Evolutionary conservation across 2,329 filamentous ascomycete genomes (phyloP).

Genomic region (Raffaelea ambrosiae): DNA sequence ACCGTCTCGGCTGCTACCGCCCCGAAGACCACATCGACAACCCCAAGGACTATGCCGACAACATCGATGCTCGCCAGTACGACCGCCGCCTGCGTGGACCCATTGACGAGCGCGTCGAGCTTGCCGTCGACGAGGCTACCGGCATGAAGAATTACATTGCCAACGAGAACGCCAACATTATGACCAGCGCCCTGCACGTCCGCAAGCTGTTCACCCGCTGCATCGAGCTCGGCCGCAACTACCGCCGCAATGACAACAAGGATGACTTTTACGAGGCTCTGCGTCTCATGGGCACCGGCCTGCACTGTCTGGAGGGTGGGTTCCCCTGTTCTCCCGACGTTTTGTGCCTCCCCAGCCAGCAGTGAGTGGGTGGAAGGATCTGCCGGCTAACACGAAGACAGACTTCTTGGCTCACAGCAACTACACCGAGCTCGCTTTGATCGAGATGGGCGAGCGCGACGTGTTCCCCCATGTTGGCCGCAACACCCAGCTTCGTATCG

Average conservation of each 20-base stretch:
- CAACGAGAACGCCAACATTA: constrained; percentile 68
- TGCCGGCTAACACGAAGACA: constrained; percentile 15
- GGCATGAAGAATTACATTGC: constrained; percentile 94
- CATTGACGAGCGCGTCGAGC: constrained; percentile 68
- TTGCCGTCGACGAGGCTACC: constrained; percentile 65
- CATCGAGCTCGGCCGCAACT: constrained; percentile 73
- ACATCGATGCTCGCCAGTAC: constrained; percentile 74
- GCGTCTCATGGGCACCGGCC: constrained; percentile 74
- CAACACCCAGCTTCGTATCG: constrained; percentile 60
- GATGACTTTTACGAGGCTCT: constrained; percentile 82
- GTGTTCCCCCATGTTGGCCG: constrained; percentile 84
- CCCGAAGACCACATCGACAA: constrained; percentile 78
- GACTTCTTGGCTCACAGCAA: constrained; percentile 93
- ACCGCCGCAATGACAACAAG: constrained; percentile 56
- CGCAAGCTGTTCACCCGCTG: constrained; percentile 63
- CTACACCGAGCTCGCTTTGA: constrained; percentile 79
- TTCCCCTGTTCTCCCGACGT: background rate
- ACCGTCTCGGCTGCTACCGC: constrained; percentile 72
- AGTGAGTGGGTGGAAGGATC: too few relatives aligned
- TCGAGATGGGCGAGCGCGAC: constrained; percentile 72
- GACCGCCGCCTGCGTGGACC: constrained; percentile 74
- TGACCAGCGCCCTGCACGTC: constrained; percentile 72
- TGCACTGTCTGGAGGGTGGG: constrained; percentile 74
- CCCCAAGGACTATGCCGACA: constrained; percentile 79
- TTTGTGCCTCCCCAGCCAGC: too few relatives aligned